These are phyloP conservation scores for Sclerotinia spermophila DNA, from an alignment of 2,329 filamentous ascomycete genomes.

Conservation along the genomic window DNA sequence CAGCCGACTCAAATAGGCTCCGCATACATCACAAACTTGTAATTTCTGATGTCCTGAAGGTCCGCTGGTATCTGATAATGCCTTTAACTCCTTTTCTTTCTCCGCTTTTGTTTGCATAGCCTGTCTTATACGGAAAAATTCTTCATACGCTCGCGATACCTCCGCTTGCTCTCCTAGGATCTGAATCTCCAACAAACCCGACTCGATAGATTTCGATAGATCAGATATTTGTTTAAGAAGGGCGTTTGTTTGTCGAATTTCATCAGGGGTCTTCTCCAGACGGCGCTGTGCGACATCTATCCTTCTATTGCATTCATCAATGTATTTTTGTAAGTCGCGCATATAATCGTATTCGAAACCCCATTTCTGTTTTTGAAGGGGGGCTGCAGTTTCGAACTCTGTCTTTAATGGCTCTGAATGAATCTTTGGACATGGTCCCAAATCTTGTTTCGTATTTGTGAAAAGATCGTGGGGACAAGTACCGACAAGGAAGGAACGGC, in stretches of 20 bases:
- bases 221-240: constrained; percentile 84
- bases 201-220: constrained; percentile 71
- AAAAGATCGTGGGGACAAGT: constrained; percentile 98
- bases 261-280: constrained; percentile 95
- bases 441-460: constrained; percentile 98
- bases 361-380: constrained; percentile 62
- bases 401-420: constrained; percentile 85
- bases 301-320: constrained; percentile 91
- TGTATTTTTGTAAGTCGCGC: constrained; percentile 92
- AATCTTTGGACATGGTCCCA: constrained; percentile 82
- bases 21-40: constrained; percentile 97
- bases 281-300: constrained; percentile 88
- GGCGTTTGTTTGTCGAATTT: constrained; percentile 91
- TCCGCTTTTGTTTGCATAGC: constrained; percentile 79
- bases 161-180: constrained; percentile 78
- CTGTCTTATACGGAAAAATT: constrained; percentile 80
- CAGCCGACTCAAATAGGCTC: constrained; percentile 84
- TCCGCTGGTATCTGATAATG: constrained; percentile 84
- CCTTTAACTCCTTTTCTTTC: constrained; percentile 82
- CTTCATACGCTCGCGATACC: constrained; percentile 78
- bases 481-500: constrained; percentile 87
- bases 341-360: constrained; percentile 97
- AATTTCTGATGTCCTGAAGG: constrained; percentile 96
- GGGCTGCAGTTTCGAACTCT: constrained; percentile 75
- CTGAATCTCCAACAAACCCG: constrained; percentile 79